Percentiles rank a stretch among this genome's conserved stretches.
These are phyloP conservation scores for Russula emetica DNA, from an alignment of 768 basidiomycete genomes.

Conservation along the genomic window DNA sequence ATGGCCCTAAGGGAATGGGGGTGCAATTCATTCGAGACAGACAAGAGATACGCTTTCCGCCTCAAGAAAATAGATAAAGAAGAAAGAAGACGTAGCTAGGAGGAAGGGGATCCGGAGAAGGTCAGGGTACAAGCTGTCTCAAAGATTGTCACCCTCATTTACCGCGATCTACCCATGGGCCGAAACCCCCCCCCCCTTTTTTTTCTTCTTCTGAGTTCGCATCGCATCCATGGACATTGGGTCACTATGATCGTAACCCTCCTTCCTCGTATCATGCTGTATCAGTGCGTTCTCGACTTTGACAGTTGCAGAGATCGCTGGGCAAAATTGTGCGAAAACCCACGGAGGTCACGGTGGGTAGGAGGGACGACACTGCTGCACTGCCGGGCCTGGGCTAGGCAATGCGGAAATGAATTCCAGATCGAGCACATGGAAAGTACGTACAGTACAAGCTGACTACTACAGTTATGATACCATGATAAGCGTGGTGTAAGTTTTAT, in stretches of 20 bases:
- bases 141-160: slow-evolving; percentile 2
- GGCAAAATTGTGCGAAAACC: slow-evolving; percentile 2
- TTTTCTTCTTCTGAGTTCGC: not conserved
- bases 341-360: not conserved
- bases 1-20: slow-evolving; percentile 5
- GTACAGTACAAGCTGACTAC: slow-evolving; percentile 19
- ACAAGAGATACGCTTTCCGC: not conserved
- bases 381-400: not conserved
- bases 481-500: not conserved
- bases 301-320: not conserved
- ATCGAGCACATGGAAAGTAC: slow-evolving; percentile 8
- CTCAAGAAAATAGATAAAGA: not conserved
- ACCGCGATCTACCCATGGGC: not conserved
- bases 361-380: not conserved
- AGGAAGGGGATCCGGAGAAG: not conserved
- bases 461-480: not conserved
- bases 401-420: slow-evolving; percentile 6
- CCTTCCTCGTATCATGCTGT: not conserved
- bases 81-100: not conserved
- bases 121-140: not conserved
- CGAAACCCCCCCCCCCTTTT: not conserved
- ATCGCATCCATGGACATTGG: not conserved
- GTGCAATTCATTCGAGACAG: not conserved
- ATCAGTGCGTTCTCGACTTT: slow-evolving; percentile 1
- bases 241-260: not conserved